A percentile compares a stretch with the other conserved stretches of the same genome.
These are phyloP conservation scores for Fagus sylvatica DNA, from an alignment of 306 rosid genomes.

Conservation along the genomic window DNA sequence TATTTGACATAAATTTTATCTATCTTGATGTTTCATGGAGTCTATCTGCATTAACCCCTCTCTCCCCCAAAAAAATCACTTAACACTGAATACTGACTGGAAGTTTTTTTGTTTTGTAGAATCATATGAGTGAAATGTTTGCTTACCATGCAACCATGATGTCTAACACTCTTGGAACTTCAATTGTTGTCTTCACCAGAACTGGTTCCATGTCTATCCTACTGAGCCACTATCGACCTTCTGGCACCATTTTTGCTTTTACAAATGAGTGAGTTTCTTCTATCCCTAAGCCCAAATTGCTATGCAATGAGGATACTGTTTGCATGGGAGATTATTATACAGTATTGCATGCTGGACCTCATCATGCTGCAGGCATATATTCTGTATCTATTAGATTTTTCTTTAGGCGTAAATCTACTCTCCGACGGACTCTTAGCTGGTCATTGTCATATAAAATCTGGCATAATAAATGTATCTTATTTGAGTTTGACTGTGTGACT, in stretches of 20 bases:
- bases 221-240: slow-evolving; percentile 88
- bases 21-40: background rate
- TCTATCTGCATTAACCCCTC: background rate
- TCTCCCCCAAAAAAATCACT: background rate
- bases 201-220: slow-evolving; percentile 93
- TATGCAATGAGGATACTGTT: background rate
- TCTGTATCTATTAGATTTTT: background rate
- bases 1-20: slow-evolving; percentile 1
- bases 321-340: background rate
- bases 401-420: background rate
- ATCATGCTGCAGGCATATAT: background rate
- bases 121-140: slow-evolving; percentile 99
- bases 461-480: background rate
- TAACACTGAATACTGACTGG: slow-evolving; percentile 1
- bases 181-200: slow-evolving; percentile 89
- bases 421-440: background rate
- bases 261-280: slow-evolving; percentile 80
- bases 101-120: slow-evolving; percentile 43
- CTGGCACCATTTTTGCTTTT: slow-evolving; percentile 88
- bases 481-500: background rate
- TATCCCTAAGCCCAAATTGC: background rate
- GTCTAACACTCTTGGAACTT: slow-evolving; percentile 98
- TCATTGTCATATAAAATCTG: background rate
- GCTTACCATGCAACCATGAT: slow-evolving; percentile 99
- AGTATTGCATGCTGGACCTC: background rate